Evolutionary conservation across 23 red algal genomes (phyloP), one percentile per base, ranked within the genome.

Genomic region (Gracilaria gracilis): DNA sequence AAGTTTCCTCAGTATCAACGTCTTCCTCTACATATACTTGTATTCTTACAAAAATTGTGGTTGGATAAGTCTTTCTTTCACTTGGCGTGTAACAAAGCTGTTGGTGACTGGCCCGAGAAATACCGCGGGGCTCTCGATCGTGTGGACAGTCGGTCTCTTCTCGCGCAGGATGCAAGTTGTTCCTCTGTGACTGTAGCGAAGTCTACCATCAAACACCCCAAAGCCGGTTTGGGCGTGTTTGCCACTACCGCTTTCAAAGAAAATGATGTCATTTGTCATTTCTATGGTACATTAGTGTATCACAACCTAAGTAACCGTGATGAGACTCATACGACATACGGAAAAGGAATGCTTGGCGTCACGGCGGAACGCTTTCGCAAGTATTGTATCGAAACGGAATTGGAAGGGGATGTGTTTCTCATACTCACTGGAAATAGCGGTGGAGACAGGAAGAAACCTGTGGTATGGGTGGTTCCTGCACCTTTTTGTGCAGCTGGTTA

Each of bases 151-250:
- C 78, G 4, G 24, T 27, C 42, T 29, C 39, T 82, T 55, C 47
- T 82, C 25, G 24, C 25, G 33, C 13, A 48, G 19, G 47, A 82
- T 35, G 42, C 47, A 14, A 31, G 7, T 57, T 54, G 21, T 57
- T 57, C 44, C 21, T 24, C 50, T 31, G 48, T 82, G 48, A 57
- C 51, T 53, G 20, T 82, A 35, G 39, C 47, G 57, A 53, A 27
- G 40, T 84, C 57, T 44, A 64, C 32, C 17, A 84, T 84, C 80
- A 84, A 66, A 49, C 80, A 84, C 57, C 49, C 49, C 27, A 84
- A 38, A 29, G 80, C 80, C 20, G 80, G 80, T 20, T 20, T 61
- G 54, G 80, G 80, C 12, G 54, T 64, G 25, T 84, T 61, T 39
- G 57, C 55, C 16, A 49, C 80, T 36, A 20, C 15, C 16, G 14